Percentiles rank a stretch among this genome's conserved stretches.
Evolutionary conservation across 2,329 filamentous ascomycete genomes (phyloP).

Genomic region (Hypocreales sp.): DNA sequence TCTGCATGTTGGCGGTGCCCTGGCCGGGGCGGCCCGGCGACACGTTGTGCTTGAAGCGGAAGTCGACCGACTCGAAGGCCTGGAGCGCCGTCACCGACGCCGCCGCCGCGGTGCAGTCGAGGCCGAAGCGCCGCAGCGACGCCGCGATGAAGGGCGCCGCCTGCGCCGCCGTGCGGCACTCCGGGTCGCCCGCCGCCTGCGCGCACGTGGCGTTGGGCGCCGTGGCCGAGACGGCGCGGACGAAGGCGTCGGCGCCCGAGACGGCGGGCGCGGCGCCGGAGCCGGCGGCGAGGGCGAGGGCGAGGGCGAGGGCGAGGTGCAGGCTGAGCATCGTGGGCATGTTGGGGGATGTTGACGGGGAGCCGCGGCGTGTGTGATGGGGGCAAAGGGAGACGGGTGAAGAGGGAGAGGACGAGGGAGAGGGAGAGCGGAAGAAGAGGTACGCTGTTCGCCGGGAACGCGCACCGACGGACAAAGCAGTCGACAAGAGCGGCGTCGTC

Average conservation of each 20-base stretch:
- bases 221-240: conserved; percentile 22
- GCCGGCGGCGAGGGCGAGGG: conserved; percentile 9
- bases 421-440: too few relatives aligned
- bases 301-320: conserved; percentile 2
- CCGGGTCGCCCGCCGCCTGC: conserved; percentile 21
- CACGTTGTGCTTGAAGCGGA: conserved; percentile 57
- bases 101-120: conserved; percentile 41
- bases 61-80: conserved; percentile 53
- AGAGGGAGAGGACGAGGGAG: too few relatives aligned
- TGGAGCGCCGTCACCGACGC: conserved; percentile 58
- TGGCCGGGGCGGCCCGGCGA: conserved; percentile 44
- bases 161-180: conserved; percentile 51
- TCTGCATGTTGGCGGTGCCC: conserved; percentile 48
- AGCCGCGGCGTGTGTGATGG: too few relatives aligned
- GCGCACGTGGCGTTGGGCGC: conserved; percentile 45
- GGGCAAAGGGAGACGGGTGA: too few relatives aligned
- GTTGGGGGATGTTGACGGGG: too few relatives aligned
- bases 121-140: conserved; percentile 40
- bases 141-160: conserved; percentile 41
- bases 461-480: too few relatives aligned
- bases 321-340: too few relatives aligned
- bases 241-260: neutral
- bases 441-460: too few relatives aligned
- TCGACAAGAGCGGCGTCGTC: too few relatives aligned
- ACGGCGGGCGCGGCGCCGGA: conserved; percentile 2